Percentiles rank a stretch among this genome's conserved stretches.
These are phyloP conservation scores for Metarhizium robertsii DNA, from an alignment of 2,329 filamentous ascomycete species.

Conservation along the genomic window DNA sequence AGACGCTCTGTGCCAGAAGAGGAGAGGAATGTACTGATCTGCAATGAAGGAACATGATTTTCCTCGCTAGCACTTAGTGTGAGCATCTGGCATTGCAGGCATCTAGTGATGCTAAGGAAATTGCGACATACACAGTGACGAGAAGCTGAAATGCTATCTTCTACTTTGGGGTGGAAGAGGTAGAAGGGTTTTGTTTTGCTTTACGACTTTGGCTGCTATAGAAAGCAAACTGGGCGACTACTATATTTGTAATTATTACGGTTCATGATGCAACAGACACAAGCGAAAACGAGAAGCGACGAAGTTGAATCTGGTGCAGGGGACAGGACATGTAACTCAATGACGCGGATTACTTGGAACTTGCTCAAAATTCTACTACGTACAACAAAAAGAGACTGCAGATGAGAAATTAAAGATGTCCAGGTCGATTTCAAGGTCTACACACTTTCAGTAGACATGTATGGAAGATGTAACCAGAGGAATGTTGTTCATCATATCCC, in stretches of 20 bases:
- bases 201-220: slow-evolving; percentile 11
- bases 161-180: background rate
- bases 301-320: background rate
- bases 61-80: background rate
- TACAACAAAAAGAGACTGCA: background rate
- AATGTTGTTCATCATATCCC: too few species aligned
- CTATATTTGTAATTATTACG: slow-evolving; percentile 17
- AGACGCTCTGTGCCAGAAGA: background rate
- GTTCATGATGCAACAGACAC: slow-evolving; percentile 8
- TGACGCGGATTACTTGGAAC: background rate
- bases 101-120: slow-evolving; percentile 4
- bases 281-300: background rate
- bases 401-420: background rate
- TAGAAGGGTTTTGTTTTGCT: slow-evolving; percentile 2
- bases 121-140: slow-evolving; percentile 7
- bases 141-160: slow-evolving; percentile 7
- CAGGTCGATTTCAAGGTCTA: background rate
- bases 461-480: too few species aligned
- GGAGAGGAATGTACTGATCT: background rate
- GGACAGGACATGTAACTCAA: background rate
- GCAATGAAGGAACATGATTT: background rate
- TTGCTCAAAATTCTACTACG: background rate
- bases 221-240: slow-evolving; percentile 13
- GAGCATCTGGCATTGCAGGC: slow-evolving; percentile 1
- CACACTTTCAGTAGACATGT: background rate